Evolutionary conservation across 2,329 filamentous ascomycete genomes (phyloP).

Genomic region (Aspergillus quadricinctus): DNA sequence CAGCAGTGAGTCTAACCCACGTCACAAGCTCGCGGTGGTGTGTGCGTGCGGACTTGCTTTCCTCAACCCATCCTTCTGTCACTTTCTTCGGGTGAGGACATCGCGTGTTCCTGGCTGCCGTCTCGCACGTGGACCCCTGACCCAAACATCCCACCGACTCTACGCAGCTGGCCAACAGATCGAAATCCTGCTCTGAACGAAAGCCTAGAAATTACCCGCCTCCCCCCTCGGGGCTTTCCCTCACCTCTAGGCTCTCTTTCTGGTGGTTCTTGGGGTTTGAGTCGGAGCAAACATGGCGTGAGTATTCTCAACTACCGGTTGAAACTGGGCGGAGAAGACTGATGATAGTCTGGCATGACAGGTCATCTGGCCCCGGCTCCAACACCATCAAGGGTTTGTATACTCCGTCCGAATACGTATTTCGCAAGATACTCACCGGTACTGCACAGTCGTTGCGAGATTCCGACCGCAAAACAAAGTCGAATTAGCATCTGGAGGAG

Average conservation of each 20-base stretch:
- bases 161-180: conserved; percentile 3
- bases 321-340: conserved; percentile 10
- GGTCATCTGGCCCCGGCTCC: conserved; percentile 29
- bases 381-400: conserved; percentile 53
- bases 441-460: conserved; percentile 76
- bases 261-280: conserved; percentile 6
- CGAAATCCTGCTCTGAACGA: conserved; percentile 10
- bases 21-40: not conserved
- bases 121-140: conserved; percentile 27
- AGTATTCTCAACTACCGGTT: conserved; percentile 24
- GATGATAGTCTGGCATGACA: conserved; percentile 18
- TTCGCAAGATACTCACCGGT: conserved; percentile 40
- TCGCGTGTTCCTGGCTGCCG: conserved; percentile 6
- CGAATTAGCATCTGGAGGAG: conserved; percentile 83
- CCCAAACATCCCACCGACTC: conserved; percentile 18
- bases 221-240: conserved; percentile 23
- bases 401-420: conserved; percentile 2
- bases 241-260: conserved; percentile 8
- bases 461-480: conserved; percentile 96
- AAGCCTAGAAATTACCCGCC: conserved; percentile 10
- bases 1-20: not conserved
- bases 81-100: not conserved
- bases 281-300: conserved; percentile 44
- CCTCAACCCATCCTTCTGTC: conserved; percentile 3
- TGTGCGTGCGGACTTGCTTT: not conserved